These are phyloP conservation scores for Colletotrichum chrysophilum DNA, from an alignment of 2,329 filamentous ascomycete genomes.

Conservation along the genomic window DNA sequence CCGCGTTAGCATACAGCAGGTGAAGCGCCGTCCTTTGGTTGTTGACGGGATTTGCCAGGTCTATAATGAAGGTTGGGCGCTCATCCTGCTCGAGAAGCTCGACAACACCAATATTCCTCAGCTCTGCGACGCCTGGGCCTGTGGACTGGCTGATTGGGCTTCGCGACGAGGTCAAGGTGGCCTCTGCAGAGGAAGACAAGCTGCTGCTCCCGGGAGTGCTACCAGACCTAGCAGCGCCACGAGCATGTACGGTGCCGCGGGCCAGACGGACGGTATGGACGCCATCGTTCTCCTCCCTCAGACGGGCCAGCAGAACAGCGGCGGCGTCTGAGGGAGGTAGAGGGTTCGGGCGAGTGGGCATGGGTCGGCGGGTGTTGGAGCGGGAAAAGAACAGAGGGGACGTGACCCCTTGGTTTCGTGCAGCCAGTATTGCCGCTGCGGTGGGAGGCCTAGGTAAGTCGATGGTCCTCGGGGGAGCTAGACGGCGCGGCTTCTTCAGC, in stretches of 20 bases:
- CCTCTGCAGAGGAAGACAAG: constrained; percentile 52
- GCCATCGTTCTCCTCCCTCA: constrained; percentile 47
- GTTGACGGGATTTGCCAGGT: constrained; percentile 65
- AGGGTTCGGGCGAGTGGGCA: constrained; percentile 40
- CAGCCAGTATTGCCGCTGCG: constrained; percentile 27
- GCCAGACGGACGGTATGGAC: constrained; percentile 63
- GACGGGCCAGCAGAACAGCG: constrained; percentile 51
- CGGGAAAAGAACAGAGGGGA: constrained; percentile 61
- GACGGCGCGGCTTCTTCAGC: constrained; percentile 54
- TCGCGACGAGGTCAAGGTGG: constrained; percentile 23
- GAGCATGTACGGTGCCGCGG: constrained; percentile 53
- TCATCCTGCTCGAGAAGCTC: constrained; percentile 80
- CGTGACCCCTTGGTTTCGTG: constrained; percentile 39
- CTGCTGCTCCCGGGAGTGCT: constrained; percentile 58
- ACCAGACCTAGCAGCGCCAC: constrained; percentile 50
- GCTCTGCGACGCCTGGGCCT: constrained; percentile 55
- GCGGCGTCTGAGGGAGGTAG: constrained; percentile 46
- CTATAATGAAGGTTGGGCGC: constrained; percentile 77
- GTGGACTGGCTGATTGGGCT: constrained; percentile 57
- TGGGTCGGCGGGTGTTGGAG: constrained; percentile 39
- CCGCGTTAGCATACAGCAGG: constrained; percentile 72
- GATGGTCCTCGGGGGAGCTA: constrained; percentile 49
- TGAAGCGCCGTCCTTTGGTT: constrained; percentile 58
- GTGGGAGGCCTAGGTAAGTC: constrained; percentile 38
- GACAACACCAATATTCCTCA: constrained; percentile 70